These are phyloP conservation scores for Arthrinium puccinioides DNA, from an alignment of 2,329 filamentous ascomycete genomes.

Conservation along the genomic window DNA sequence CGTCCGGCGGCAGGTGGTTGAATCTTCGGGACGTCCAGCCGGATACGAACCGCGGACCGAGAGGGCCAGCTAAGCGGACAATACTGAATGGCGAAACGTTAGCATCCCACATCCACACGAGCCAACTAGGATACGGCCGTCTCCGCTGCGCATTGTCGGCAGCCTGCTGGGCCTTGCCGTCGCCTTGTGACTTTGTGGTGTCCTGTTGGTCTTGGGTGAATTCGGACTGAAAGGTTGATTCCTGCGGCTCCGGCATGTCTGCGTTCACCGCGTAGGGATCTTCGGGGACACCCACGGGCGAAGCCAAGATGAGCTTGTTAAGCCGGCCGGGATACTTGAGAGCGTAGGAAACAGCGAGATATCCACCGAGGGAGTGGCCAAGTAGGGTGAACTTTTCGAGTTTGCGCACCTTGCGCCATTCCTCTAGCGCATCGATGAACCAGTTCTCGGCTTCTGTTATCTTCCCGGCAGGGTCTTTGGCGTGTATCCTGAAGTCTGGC, in stretches of 20 bases:
- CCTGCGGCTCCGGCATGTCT: constrained; percentile 68
- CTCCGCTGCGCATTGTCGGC: constrained; percentile 26
- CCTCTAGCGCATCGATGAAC: constrained; percentile 94
- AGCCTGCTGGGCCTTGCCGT: constrained; percentile 23
- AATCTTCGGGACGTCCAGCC: constrained; percentile 94
- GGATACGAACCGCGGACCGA: constrained; percentile 86
- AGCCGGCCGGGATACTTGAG: constrained; percentile 91
- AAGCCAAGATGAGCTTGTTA: constrained; percentile 93
- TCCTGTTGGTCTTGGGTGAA: constrained; percentile 66
- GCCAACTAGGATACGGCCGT: constrained; percentile 70
- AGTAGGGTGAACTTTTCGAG: constrained; percentile 91
- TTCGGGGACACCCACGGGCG: constrained; percentile 89
- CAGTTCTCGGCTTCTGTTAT: constrained; percentile 86
- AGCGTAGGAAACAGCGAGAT: constrained; percentile 90
- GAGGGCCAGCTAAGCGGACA: constrained; percentile 77
- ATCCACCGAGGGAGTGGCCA: constrained; percentile 89
- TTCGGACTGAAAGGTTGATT: constrained; percentile 69
- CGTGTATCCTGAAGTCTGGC: constrained; percentile 75
- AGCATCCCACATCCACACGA: constrained; percentile 91
- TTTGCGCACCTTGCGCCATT: constrained; percentile 84
- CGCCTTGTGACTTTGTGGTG: constrained; percentile 16
- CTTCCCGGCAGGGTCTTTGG: constrained; percentile 73
- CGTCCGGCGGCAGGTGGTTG: constrained; percentile 72
- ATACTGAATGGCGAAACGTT: constrained; percentile 94
- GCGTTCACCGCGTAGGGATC: constrained; percentile 84